A percentile compares a stretch with the other conserved stretches of the same genome.
Evolutionary conservation across 2,329 filamentous ascomycete genomes (phyloP).

Genomic region (Chalara sp.): DNA sequence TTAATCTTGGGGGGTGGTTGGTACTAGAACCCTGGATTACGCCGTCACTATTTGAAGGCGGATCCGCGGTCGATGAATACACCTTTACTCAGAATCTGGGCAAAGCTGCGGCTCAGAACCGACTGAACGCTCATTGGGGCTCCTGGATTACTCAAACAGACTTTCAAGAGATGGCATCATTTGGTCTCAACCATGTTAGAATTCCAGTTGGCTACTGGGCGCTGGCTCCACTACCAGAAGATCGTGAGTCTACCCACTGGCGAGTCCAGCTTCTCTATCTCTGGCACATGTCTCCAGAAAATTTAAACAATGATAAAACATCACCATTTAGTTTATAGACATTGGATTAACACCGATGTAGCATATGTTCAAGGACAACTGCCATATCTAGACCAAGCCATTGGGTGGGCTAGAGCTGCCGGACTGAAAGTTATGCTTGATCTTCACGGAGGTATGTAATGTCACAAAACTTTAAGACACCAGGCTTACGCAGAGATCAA

Average conservation of each 20-base stretch:
- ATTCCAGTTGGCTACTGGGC: constrained; percentile 65
- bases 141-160: constrained; percentile 41
- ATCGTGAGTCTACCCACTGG: constrained; percentile 27
- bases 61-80: constrained; percentile 28
- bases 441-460: constrained; percentile 52
- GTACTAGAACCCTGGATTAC: constrained; percentile 43
- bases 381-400: constrained; percentile 46
- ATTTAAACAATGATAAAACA: too few species aligned
- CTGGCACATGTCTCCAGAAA: too few species aligned
- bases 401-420: constrained; percentile 49
- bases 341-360: too few species aligned
- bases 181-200: constrained; percentile 54
- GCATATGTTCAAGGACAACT: constrained; percentile 57
- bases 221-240: constrained; percentile 41
- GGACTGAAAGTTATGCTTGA: constrained; percentile 62
- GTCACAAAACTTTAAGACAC: background rate
- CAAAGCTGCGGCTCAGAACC: constrained; percentile 33
- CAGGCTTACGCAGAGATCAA: too few species aligned
- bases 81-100: constrained; percentile 38
- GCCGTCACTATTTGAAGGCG: constrained; percentile 42
- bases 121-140: constrained; percentile 50
- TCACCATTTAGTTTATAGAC: too few species aligned
- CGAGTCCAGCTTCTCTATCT: too few species aligned
- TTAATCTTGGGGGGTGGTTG: constrained; percentile 52
- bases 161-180: constrained; percentile 33